Conservation (phyloP, 2,329 filamentous ascomycete species). For the Blastomyces percursus region DNA sequence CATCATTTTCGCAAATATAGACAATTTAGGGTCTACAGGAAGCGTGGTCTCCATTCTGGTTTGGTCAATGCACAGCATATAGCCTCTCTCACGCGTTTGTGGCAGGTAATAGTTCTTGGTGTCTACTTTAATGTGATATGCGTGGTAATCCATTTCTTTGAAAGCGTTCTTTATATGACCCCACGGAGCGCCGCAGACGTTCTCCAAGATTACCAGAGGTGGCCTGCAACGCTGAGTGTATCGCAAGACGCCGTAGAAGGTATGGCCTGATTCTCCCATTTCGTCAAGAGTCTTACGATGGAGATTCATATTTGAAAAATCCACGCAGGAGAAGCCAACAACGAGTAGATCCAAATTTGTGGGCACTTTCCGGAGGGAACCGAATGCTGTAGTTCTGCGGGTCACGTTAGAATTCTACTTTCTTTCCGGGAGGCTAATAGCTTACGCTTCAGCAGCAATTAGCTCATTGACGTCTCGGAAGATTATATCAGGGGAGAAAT, state of each 20-base stretch:
- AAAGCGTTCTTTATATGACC: conserved; percentile 37
- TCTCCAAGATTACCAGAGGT: conserved; percentile 59
- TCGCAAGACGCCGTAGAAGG: conserved; percentile 50
- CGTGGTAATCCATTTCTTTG: conserved; percentile 45
- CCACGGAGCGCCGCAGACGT: conserved; percentile 56
- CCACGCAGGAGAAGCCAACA: conserved; percentile 64
- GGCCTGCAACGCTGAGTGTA: conserved; percentile 49
- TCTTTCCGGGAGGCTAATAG: conserved; percentile 10
- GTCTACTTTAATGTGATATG: conserved; percentile 44
- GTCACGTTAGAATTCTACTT: conserved; percentile 7
- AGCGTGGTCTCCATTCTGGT: conserved; percentile 16
- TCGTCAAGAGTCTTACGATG: conserved; percentile 41
- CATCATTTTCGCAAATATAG: conserved; percentile 39
- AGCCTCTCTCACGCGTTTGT: conserved; percentile 53
- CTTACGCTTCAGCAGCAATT: conserved; percentile 37
- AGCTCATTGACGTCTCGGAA: conserved; percentile 52
- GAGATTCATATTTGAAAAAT: conserved; percentile 58
- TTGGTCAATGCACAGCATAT: conserved; percentile 47
- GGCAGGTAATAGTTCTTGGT: conserved; percentile 64
- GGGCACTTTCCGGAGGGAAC: conserved; percentile 48
- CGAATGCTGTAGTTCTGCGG: conserved; percentile 54
- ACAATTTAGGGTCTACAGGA: conserved; percentile 19
- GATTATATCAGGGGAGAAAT: conserved; percentile 43
- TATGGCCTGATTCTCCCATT: conserved; percentile 54
- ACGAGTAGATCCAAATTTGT: conserved; percentile 52